Percentiles rank a stretch among this genome's conserved stretches.
phyloP scores from a whole-genome alignment of 2,329 filamentous ascomycete genomes.

The Ustilaginoidea virens region DNA sequence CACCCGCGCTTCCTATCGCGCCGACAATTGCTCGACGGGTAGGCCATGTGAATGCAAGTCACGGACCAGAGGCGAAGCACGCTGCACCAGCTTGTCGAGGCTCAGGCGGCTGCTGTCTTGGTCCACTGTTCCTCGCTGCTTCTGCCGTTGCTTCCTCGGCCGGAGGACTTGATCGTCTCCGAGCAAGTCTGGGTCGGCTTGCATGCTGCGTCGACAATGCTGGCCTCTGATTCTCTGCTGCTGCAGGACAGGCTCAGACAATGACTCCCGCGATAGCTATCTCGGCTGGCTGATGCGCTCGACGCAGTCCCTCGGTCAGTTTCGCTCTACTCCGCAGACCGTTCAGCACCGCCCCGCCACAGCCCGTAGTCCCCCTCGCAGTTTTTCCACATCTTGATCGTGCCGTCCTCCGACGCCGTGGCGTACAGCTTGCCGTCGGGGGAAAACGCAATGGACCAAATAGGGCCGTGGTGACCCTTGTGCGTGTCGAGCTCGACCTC shows the following conservation, averaged over 20 bases:
- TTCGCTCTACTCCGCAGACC: conserved; percentile 20
- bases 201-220: conserved; percentile 1
- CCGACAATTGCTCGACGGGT: too few relatives aligned
- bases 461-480: conserved; percentile 92
- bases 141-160: conserved; percentile 1
- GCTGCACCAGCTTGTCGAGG: too few relatives aligned
- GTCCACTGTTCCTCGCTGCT: conserved; percentile 1
- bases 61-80: too few relatives aligned
- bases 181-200: background rate
- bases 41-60: too few relatives aligned
- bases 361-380: conserved; percentile 50
- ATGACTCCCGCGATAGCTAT: conserved; percentile 4
- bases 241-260: conserved; percentile 7
- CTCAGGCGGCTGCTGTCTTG: too few relatives aligned
- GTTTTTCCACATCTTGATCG: conserved; percentile 81
- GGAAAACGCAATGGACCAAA: conserved; percentile 91
- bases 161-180: background rate
- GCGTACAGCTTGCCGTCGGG: conserved; percentile 94
- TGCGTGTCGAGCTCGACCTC: conserved; percentile 77
- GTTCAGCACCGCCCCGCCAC: conserved; percentile 37
- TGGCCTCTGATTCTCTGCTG: conserved; percentile 5
- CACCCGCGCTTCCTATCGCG: too few relatives aligned
- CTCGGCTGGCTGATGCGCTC: conserved; percentile 3
- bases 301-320: conserved; percentile 7
- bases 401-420: conserved; percentile 92